Conservation (phyloP, 2,329 filamentous ascomycete genomes). For the Cryphonectria parasitica region DNA sequence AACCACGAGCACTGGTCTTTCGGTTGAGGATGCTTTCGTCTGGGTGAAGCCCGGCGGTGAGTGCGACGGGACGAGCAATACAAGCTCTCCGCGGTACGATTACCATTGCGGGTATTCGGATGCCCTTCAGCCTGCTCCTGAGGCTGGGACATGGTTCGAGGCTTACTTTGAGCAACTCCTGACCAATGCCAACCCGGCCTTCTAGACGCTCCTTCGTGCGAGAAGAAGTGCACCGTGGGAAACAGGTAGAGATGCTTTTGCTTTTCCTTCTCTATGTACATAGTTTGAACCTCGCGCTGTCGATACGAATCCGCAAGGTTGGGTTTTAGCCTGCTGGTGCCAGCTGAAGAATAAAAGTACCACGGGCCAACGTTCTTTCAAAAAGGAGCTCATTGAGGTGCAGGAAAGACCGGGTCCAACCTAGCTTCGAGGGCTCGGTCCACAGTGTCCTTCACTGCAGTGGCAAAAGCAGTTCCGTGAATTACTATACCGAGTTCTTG, state of each 20-base stretch:
- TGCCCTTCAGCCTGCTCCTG: conserved; percentile 66
- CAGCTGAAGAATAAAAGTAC: background rate
- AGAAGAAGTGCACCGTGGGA: background rate
- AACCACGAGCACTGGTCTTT: conserved; percentile 62
- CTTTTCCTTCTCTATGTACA: conserved; percentile 22
- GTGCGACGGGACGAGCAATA: conserved; percentile 56
- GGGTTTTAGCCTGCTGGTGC: background rate
- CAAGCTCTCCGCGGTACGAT: conserved; percentile 55
- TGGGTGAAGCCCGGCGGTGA: conserved; percentile 72
- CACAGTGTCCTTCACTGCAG: conserved; percentile 37
- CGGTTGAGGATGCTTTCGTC: conserved; percentile 66
- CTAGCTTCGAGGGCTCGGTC: conserved; percentile 41
- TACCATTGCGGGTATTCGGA: conserved; percentile 54
- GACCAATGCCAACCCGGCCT: conserved; percentile 59
- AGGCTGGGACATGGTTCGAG: conserved; percentile 72
- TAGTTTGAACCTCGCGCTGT: conserved; percentile 21
- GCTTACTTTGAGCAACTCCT: conserved; percentile 62
- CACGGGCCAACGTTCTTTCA: background rate
- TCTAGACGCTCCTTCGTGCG: conserved; percentile 36
- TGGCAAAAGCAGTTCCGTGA: conserved; percentile 42
- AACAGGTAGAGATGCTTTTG: background rate
- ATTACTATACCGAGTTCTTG: conserved; percentile 77
- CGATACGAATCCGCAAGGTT: background rate
- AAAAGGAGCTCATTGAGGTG: conserved; percentile 12
- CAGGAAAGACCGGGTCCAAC: conserved; percentile 37